These are phyloP conservation scores for Acanthamoeba triangularis DNA, from an alignment of 208 protist genomes.

Conservation along the genomic window DNA sequence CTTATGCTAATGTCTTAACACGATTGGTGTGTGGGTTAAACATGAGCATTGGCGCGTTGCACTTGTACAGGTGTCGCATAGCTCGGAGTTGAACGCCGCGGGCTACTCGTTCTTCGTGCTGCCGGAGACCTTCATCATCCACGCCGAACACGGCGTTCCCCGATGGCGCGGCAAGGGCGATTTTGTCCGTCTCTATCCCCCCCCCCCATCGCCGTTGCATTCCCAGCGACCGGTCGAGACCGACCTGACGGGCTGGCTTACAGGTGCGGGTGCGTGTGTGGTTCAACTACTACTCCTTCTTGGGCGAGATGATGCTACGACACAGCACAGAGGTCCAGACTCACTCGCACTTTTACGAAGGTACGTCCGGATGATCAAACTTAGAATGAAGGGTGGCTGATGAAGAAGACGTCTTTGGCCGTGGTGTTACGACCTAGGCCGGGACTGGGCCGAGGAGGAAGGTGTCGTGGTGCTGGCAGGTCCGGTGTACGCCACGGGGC, in stretches of 20 bases:
- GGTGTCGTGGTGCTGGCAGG: neutral
- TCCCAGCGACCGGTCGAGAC: neutral
- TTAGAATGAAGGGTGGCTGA: neutral
- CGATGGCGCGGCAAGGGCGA: conserved; percentile 37
- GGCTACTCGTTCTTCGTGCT: conserved; percentile 16
- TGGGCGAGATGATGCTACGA: neutral
- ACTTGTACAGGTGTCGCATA: neutral
- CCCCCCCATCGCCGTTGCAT: neutral
- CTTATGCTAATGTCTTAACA: no score
- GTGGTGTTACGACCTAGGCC: neutral
- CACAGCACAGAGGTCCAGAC: neutral
- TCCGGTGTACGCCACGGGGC: neutral
- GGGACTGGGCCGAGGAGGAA: neutral
- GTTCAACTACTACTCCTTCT: conserved; percentile 49
- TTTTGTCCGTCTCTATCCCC: neutral
- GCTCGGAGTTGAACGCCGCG: neutral
- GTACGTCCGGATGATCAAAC: neutral
- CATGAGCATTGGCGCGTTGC: neutral
- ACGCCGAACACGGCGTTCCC: conserved; percentile 32
- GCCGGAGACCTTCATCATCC: conserved; percentile 16
- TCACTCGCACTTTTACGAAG: conserved; percentile 24
- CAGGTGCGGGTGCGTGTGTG: conserved; percentile 16
- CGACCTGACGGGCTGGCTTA: neutral
- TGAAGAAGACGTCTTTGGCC: neutral
- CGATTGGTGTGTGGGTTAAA: neutral